phyloP scores from a whole-genome alignment of 345 rosid genomes.

The Eucalyptus cloeziana region DNA sequence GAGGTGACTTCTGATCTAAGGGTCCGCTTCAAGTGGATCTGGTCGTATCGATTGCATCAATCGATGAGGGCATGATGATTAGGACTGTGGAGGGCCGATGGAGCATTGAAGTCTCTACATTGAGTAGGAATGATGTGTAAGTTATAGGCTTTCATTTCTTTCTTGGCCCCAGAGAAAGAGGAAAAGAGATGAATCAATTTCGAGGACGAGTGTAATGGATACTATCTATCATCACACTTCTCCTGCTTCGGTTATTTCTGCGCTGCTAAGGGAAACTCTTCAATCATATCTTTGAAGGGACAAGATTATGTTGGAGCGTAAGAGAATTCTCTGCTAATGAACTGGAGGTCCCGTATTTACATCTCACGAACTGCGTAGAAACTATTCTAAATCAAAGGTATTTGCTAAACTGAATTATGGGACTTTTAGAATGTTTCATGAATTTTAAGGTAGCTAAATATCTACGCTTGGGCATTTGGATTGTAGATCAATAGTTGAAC shows the following conservation, averaged over 20 bases:
- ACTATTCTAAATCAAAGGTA: neutral
- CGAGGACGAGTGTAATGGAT: neutral
- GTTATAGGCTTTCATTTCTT: neutral
- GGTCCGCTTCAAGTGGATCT: neutral
- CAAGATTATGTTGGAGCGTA: neutral
- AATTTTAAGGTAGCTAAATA: neutral
- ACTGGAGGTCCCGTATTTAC: neutral
- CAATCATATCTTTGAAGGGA: neutral
- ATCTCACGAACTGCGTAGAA: neutral
- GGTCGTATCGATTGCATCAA: neutral
- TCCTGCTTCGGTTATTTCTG: neutral
- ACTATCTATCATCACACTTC: neutral
- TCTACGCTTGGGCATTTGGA: neutral
- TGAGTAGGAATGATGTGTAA: neutral
- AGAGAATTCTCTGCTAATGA: neutral
- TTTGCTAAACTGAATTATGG: neutral
- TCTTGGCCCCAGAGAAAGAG: neutral
- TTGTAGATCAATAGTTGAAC: neutral
- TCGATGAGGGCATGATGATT: neutral
- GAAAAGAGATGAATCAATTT: neutral
- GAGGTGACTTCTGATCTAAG: neutral
- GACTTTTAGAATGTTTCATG: neutral
- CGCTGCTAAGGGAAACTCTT: neutral
- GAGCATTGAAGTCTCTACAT: neutral
- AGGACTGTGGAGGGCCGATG: neutral